Percentiles rank a stretch among this genome's conserved stretches.
Evolutionary conservation across 805 yeast genomes (phyloP).

Genomic region (Zygotorulaspora florentina): DNA sequence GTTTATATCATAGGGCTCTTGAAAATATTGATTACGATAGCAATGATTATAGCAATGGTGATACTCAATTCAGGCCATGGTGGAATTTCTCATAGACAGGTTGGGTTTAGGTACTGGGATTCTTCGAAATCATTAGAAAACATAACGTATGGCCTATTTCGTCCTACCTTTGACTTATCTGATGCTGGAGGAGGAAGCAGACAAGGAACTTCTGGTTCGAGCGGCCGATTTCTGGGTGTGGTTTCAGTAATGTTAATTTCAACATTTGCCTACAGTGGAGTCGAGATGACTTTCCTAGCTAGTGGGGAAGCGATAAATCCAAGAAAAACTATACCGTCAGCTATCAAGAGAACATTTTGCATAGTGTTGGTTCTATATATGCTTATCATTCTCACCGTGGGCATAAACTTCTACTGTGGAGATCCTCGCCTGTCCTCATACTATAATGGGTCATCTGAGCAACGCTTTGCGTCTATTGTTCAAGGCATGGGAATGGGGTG

Average conservation of each 20-base stretch:
- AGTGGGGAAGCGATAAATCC: conserved; percentile 87
- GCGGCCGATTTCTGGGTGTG: conserved; percentile 59
- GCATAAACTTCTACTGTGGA: conserved; percentile 70
- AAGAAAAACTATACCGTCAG: conserved; percentile 68
- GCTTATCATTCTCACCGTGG: conserved; percentile 62
- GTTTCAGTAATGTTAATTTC: conserved; percentile 60
- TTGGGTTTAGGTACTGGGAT: conserved; percentile 76
- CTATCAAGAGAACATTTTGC: conserved; percentile 71
- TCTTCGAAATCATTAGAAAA: conserved; percentile 37
- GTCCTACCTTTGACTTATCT: conserved; percentile 65
- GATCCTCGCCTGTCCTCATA: conserved; percentile 68
- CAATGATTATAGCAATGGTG: conserved; percentile 59
- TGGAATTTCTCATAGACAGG: conserved; percentile 25
- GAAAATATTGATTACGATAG: conserved; percentile 50
- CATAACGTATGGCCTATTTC: conserved; percentile 63
- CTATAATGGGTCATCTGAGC: conserved; percentile 23
- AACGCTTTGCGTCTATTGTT: conserved; percentile 14
- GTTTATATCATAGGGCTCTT: conserved; percentile 59
- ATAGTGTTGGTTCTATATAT: conserved; percentile 63
- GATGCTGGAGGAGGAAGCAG: conserved; percentile 54
- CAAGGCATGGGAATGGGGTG: conserved; percentile 38
- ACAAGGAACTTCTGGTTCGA: conserved; percentile 56
- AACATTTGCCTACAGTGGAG: conserved; percentile 74
- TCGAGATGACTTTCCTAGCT: conserved; percentile 77
- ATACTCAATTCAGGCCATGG: conserved; percentile 51